Evolutionary conservation across 345 rosid species (phyloP), one percentile per base, ranked within the genome.

Genomic region (Crucihimalaya himalaica): DNA sequence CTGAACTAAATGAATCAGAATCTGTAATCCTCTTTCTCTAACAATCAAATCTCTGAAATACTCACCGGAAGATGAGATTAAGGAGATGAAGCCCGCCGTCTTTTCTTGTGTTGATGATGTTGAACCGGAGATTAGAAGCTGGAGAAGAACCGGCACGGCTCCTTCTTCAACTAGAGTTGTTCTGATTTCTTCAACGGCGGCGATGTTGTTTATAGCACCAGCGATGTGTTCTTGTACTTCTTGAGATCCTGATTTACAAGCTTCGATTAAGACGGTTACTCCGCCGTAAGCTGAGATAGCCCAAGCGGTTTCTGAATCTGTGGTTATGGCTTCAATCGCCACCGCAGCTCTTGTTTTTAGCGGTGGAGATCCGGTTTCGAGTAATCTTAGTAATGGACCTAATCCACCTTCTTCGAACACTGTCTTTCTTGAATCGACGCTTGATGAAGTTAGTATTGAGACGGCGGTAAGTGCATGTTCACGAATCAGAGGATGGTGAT

Each of bases 201-300:
- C 86, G 27, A 87, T 78, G 23, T 91, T 89, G 21, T 82, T 79
- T 54, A 91, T 81, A 28, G 92, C 92, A 2, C 97, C 93, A 2
- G 72, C 84, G 0, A 86, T 83, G 50, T 84, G 87, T 0, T 85
- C 79, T 58, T 87, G 86, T 2, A 83, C 77, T 19, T 71, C 72
- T 20, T 63, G 72, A 0, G 92, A 85, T 9, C 91, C 88, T n/a
- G 93, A 86, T 74, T 84, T 74, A 57, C 88, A 85, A 2, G 93
- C 89, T 39, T 91, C 93, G 52, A 91, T 70, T 53, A 91, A 66
- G 0, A 86, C 57, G 3, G 86, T 31, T 13, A 86, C 82, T 28
- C 97, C 95, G 15, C 93, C 85, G 83, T 89, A 86, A 0, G 93
- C 87, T 5, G 90, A 86, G 62, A 91, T 51, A 6, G 88, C 93